These are phyloP conservation scores for Yamadazyma pseudoaaseri DNA, from an alignment of 1,139 yeast genomes.

Conservation along the genomic window DNA sequence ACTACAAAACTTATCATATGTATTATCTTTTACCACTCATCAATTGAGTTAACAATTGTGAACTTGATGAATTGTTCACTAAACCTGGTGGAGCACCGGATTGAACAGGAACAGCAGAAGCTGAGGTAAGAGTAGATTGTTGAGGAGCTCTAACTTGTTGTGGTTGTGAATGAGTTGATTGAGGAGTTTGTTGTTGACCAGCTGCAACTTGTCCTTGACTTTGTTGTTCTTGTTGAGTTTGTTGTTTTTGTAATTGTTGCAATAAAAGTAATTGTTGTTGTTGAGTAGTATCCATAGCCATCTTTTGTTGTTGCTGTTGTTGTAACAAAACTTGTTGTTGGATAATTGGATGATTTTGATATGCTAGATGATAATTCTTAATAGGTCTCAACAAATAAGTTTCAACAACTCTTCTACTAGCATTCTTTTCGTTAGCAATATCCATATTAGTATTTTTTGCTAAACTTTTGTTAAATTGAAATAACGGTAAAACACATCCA, in stretches of 20 bases:
- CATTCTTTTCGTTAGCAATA: conserved; percentile 29
- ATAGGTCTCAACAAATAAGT: conserved; percentile 41
- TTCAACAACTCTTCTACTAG: conserved; percentile 45
- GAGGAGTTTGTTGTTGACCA: conserved; percentile 7
- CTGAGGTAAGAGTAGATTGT: conserved; percentile 12
- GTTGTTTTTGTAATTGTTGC: conserved; percentile 27
- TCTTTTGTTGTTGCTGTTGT: conserved; percentile 26
- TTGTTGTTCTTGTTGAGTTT: conserved; percentile 16
- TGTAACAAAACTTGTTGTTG: conserved; percentile 41
- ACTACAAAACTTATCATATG: not conserved
- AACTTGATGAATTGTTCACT: conserved; percentile 37
- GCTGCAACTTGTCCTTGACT: conserved; percentile 7
- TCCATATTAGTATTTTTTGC: conserved; percentile 23
- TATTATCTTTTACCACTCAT: conserved; percentile 17
- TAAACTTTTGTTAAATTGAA: conserved; percentile 28
- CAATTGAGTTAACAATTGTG: conserved; percentile 64
- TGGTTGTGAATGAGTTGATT: conserved; percentile 14
- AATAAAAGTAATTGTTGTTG: conserved; percentile 28
- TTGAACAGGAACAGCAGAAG: conserved; percentile 3
- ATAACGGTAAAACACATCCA: conserved; percentile 34
- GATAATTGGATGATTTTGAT: conserved; percentile 44
- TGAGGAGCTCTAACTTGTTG: conserved; percentile 14
- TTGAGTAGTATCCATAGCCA: conserved; percentile 18
- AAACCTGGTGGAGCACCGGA: conserved; percentile 13
- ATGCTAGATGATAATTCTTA: conserved; percentile 48